Base-by-base conservation (phyloP, 352 stramenopile species). In the Pythium rhizo-oryzae region DNA sequence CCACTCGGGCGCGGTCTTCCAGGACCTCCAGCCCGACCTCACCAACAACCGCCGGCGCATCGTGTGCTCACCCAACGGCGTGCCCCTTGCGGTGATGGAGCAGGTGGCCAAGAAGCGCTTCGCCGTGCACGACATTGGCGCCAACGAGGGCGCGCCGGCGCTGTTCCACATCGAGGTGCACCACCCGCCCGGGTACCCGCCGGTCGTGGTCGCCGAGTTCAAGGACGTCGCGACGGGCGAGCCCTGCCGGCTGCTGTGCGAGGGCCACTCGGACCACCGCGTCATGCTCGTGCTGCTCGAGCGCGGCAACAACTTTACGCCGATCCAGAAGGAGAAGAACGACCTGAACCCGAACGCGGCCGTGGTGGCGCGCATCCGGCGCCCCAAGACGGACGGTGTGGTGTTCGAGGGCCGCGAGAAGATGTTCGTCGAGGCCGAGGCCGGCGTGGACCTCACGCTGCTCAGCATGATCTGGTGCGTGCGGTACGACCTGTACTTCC, bases 241-340 rank as follows among this genome's bases (percentile, higher is more conserved):
- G 44, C 33, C 18, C 11, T 65, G 59, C 30, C 59, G 49, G 9
- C 16, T 57, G 30, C 28, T 65, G 8, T 37, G 46, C 4, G 59
- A 65, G 39, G 59, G 59, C 21, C 11, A 39, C 46, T 25, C 9
- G 11, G 49, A 37, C 19, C 46, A 65, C 19, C 59, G 59, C 28
- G 59, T 65, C 3, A 30, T 65, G 28, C 28, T 65, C 12, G 59
- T 43, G 28, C 37, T 35, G 8, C 19, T 65, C 6, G 46, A 65
- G 24, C 46, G 59, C 11, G 59, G 46, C 0, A 30, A 13, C 21
- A n/a, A 7, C 11, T 21, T 65, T 12, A 51, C 59, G 19, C 59
- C 59, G 11, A 37, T 65, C n/a, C n/a, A 24, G 24, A 65, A 56
- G 35, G 59, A 65, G 25, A 56, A 57, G 30, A 65, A 65, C 44